These are phyloP conservation scores for Termitomyces sp. DNA, from an alignment of 768 basidiomycete genomes.

Conservation along the genomic window DNA sequence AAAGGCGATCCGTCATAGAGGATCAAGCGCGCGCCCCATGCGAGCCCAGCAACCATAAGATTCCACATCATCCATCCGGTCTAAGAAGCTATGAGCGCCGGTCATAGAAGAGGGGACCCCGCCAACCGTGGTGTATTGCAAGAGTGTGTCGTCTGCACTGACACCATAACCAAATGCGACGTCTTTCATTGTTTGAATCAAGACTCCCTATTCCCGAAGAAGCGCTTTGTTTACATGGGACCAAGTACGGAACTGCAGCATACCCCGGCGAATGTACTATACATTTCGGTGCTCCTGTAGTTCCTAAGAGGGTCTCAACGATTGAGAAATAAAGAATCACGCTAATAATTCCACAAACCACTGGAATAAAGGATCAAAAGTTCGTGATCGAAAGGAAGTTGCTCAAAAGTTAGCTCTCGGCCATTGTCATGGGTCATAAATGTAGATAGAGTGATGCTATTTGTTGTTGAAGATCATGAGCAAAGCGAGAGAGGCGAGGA, in stretches of 20 bases:
- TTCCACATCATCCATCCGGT: constrained; percentile 82
- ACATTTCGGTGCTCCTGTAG: constrained; percentile 78
- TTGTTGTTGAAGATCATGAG: neutral
- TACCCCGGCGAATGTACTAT: constrained; percentile 74
- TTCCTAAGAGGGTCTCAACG: constrained; percentile 43
- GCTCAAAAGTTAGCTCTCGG: constrained; percentile 52
- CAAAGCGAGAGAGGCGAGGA: neutral
- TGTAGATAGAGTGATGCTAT: constrained; percentile 35
- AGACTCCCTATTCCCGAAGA: constrained; percentile 42
- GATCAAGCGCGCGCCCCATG: constrained; percentile 43
- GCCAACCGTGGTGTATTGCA: constrained; percentile 66
- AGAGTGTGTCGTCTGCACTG: constrained; percentile 45
- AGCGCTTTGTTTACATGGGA: neutral
- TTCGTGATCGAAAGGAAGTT: constrained; percentile 71
- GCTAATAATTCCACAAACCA: neutral
- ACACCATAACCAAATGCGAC: constrained; percentile 34
- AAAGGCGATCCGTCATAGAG: constrained; percentile 71
- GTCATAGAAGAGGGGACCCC: neutral
- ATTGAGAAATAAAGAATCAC: neutral
- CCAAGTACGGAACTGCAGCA: constrained; percentile 12
- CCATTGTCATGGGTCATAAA: constrained; percentile 46
- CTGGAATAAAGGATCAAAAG: constrained; percentile 71
- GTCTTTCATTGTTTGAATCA: constrained; percentile 66
- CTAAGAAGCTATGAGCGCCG: constrained; percentile 23
- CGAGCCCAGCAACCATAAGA: constrained; percentile 47